Percentiles rank a stretch among this genome's conserved stretches.
Conservation (phyloP, 768 basidiomycete species). For the Serendipita sp. region DNA sequence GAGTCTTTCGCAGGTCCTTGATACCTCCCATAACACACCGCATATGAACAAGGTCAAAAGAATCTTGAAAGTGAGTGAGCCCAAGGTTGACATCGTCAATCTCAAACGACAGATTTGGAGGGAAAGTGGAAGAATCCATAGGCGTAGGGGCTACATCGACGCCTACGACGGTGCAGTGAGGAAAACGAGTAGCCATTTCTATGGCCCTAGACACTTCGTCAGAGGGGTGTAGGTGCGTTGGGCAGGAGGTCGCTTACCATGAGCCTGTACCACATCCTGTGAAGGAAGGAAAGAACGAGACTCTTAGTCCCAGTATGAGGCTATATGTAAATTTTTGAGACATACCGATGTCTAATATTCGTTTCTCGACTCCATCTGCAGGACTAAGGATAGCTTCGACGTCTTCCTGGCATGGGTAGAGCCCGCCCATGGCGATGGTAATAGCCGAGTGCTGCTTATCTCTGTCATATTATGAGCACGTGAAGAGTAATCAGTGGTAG, state of each 20-base stretch:
- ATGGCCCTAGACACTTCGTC: background rate
- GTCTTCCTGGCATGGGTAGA: background rate
- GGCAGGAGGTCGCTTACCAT: background rate
- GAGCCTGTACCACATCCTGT: background rate
- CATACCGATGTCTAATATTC: background rate
- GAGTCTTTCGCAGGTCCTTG: background rate
- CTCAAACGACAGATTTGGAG: slow-evolving; percentile 2
- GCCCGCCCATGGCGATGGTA: background rate
- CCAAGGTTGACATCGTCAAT: slow-evolving; percentile 3
- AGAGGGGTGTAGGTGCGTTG: background rate
- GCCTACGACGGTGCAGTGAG: background rate
- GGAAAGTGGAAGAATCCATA: background rate
- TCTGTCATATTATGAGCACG: background rate
- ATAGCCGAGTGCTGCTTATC: background rate
- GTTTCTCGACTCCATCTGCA: background rate
- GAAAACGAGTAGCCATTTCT: background rate
- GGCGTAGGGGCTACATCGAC: background rate
- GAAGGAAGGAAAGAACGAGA: background rate
- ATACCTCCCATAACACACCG: background rate
- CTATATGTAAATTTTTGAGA: background rate
- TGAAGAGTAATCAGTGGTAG: background rate
- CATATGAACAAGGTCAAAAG: slow-evolving; percentile 1
- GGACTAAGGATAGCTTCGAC: background rate
- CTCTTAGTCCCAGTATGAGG: too few relatives aligned
- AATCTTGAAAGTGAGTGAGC: background rate